Evolutionary conservation across 139 green algal genomes (phyloP).

Genomic region (Coelastrella sp.): DNA sequence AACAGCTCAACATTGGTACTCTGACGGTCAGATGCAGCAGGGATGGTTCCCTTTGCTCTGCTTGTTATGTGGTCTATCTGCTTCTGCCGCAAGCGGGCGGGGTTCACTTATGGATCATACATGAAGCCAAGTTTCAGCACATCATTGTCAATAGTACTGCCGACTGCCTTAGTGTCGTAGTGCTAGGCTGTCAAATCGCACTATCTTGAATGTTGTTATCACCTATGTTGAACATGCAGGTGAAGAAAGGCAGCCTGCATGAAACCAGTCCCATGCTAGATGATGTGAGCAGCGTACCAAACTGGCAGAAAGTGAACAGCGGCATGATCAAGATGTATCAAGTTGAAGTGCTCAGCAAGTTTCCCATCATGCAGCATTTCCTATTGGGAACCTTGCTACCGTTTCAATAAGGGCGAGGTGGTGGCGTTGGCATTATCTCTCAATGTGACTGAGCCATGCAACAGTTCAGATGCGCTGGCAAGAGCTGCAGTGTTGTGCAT

Average conservation of each 20-base stretch:
- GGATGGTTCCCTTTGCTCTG: not conserved
- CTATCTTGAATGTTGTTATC: not conserved
- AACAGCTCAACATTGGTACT: too few relatives aligned
- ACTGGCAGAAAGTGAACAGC: constrained; percentile 92
- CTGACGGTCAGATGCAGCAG: too few relatives aligned
- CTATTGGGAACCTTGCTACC: constrained; percentile 82
- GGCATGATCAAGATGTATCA: constrained; percentile 99
- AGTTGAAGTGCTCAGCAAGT: constrained; percentile 95
- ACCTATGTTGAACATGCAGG: constrained; percentile 57
- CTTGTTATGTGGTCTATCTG: not conserved
- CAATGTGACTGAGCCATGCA: too few relatives aligned
- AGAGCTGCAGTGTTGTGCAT: too few relatives aligned
- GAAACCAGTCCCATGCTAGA: constrained; percentile 97
- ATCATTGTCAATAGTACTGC: too few relatives aligned
- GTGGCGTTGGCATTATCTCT: too few relatives aligned
- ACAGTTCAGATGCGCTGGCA: too few relatives aligned
- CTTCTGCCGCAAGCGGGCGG: too few relatives aligned
- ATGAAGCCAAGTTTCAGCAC: too few relatives aligned
- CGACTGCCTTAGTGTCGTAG: too few relatives aligned
- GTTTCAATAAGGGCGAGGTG: constrained; percentile 45
- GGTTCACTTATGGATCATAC: too few relatives aligned
- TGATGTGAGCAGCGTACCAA: constrained; percentile 92
- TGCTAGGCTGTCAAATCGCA: not conserved
- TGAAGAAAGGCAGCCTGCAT: constrained; percentile 95
- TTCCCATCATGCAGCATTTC: constrained; percentile 99